A percentile compares a stretch with the other conserved stretches of the same genome.
These are phyloP conservation scores for Astraeus odoratus DNA, from an alignment of 768 basidiomycete species.

Conservation along the genomic window DNA sequence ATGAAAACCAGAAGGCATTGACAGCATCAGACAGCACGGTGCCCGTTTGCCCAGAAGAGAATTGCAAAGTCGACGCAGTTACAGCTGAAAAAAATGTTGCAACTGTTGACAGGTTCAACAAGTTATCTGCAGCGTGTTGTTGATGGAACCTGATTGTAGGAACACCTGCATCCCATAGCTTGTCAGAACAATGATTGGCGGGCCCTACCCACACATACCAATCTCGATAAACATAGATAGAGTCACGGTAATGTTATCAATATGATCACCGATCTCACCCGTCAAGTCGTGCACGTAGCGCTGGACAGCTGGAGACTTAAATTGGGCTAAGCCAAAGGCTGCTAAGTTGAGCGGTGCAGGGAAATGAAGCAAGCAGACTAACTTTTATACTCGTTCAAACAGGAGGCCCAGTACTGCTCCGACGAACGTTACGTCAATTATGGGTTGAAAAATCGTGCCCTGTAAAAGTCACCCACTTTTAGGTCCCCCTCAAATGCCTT, in stretches of 20 bases:
- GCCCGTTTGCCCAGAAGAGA: slow-evolving; percentile 32
- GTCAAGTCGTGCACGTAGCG: slow-evolving; percentile 49
- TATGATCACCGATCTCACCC: slow-evolving; percentile 46
- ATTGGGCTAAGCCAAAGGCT: slow-evolving; percentile 33
- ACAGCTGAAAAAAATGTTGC: slow-evolving; percentile 52
- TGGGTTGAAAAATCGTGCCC: slow-evolving; percentile 2
- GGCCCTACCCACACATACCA: slow-evolving; percentile 30
- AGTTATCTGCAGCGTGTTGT: slow-evolving; percentile 42
- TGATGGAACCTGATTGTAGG: slow-evolving; percentile 51
- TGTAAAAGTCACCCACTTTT: slow-evolving; percentile 28
- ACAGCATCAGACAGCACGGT: slow-evolving; percentile 35
- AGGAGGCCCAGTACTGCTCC: slow-evolving; percentile 47
- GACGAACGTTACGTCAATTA: slow-evolving; percentile 5
- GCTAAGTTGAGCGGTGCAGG: slow-evolving; percentile 4
- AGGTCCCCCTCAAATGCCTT: slow-evolving; percentile 44
- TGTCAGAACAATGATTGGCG: slow-evolving; percentile 19
- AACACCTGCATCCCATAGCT: slow-evolving; percentile 33
- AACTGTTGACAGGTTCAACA: slow-evolving; percentile 45
- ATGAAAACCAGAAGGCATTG: slow-evolving; percentile 50
- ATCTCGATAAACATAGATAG: slow-evolving; percentile 48
- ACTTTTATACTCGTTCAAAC: slow-evolving; percentile 43
- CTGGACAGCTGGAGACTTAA: slow-evolving; percentile 45
- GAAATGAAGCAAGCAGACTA: slow-evolving; percentile 1
- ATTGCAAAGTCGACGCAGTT: slow-evolving; percentile 45
- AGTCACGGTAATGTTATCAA: slow-evolving; percentile 46